These are phyloP conservation scores for Verticillium klebahnii DNA, from an alignment of 2,329 filamentous ascomycete species.

Conservation along the genomic window DNA sequence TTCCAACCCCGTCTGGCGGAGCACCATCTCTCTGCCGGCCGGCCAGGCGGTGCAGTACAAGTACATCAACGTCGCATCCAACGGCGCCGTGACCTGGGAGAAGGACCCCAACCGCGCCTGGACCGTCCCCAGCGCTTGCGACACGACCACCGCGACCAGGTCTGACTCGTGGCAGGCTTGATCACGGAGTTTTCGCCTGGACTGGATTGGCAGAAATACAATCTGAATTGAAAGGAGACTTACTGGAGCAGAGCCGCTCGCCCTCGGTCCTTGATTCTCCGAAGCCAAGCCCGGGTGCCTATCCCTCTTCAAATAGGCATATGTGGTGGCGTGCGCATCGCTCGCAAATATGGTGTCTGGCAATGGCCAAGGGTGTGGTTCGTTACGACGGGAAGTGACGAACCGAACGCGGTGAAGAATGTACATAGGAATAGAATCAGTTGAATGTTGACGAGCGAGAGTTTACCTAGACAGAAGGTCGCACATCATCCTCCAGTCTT, in stretches of 20 bases:
- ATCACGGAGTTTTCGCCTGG: background rate
- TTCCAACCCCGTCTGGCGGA: constrained; percentile 57
- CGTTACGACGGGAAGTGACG: background rate
- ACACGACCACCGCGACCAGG: constrained; percentile 18
- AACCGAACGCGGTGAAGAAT: background rate
- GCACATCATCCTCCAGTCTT: too few species aligned
- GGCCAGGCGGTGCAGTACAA: constrained; percentile 62
- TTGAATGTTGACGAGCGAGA: background rate
- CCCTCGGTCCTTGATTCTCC: too few species aligned
- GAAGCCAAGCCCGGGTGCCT: background rate
- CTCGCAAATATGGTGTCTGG: background rate
- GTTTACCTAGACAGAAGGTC: background rate
- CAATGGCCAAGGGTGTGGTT: background rate
- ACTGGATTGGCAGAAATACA: background rate
- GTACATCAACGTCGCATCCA: constrained; percentile 55
- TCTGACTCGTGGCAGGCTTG: constrained; percentile 28
- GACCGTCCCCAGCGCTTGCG: constrained; percentile 26
- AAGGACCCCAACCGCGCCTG: constrained; percentile 47
- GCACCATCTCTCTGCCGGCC: constrained; percentile 47
- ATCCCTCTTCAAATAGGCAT: background rate
- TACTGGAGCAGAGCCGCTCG: background rate
- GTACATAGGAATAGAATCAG: background rate
- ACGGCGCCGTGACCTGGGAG: constrained; percentile 60
- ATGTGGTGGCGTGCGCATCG: background rate
- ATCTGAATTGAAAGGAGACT: background rate